These are phyloP conservation scores for Pseudogymnoascus sp. DNA, from an alignment of 2,329 filamentous ascomycete genomes.

Conservation along the genomic window DNA sequence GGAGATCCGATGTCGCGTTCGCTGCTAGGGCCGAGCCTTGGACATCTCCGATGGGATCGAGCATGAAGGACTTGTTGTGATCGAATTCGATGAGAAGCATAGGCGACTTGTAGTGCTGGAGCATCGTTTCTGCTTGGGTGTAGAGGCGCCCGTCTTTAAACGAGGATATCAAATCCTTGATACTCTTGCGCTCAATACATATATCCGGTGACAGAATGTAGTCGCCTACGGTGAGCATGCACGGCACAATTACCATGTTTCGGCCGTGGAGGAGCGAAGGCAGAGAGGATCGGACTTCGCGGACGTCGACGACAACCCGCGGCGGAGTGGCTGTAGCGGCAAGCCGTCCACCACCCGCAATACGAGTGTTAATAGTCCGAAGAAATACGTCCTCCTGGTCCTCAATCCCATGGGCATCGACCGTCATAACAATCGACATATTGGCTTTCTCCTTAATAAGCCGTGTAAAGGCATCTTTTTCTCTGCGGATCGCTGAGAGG, in stretches of 20 bases:
- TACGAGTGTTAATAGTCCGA: constrained; percentile 90
- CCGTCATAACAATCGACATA: constrained; percentile 83
- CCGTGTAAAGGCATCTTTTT: constrained; percentile 93
- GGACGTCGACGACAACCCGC: constrained; percentile 87
- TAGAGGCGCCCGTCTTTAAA: constrained; percentile 89
- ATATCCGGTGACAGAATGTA: constrained; percentile 89
- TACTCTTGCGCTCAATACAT: constrained; percentile 88
- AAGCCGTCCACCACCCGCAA: constrained; percentile 83
- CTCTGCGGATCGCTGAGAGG: constrained; percentile 77
- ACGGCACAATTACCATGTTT: constrained; percentile 81
- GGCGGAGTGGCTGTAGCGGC: constrained; percentile 78
- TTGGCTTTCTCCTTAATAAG: constrained; percentile 88
- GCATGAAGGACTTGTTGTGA: constrained; percentile 91
- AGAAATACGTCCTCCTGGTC: constrained; percentile 89
- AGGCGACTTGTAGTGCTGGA: constrained; percentile 78
- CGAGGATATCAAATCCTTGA: constrained; percentile 83
- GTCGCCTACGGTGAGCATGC: constrained; percentile 92
- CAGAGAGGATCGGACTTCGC: constrained; percentile 88
- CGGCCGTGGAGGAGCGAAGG: constrained; percentile 86
- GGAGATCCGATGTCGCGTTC: constrained; percentile 62
- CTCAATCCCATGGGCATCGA: constrained; percentile 58
- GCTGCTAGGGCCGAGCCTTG: constrained; percentile 54
- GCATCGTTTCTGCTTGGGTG: constrained; percentile 88
- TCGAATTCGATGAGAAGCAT: constrained; percentile 98
- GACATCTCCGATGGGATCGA: constrained; percentile 69